Evolutionary conservation across 257 asterid species (phyloP).

Genomic region (Solanum habrochaites): DNA sequence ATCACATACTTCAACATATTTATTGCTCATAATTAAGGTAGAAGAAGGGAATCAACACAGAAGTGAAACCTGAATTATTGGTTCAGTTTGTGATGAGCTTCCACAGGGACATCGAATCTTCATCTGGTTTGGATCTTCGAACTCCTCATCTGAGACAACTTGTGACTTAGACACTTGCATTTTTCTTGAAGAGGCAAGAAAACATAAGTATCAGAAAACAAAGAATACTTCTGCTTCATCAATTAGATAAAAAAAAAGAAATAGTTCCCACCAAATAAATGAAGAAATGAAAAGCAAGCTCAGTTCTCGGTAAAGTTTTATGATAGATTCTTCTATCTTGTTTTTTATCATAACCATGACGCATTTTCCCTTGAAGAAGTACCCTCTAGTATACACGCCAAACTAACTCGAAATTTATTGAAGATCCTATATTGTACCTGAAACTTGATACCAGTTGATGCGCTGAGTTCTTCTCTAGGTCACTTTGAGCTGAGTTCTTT

Average conservation of each 20-base stretch:
- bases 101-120: constrained; percentile 87
- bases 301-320: neutral
- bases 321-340: neutral
- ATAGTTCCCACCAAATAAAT: neutral
- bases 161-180: constrained; percentile 61
- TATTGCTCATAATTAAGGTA: neutral
- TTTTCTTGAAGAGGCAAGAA: constrained; percentile 36
- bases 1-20: neutral
- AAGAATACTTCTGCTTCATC: neutral
- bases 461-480: neutral
- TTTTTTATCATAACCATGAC: neutral
- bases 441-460: neutral
- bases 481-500: neutral
- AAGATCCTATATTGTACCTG: neutral
- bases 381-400: neutral
- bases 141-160: constrained; percentile 66
- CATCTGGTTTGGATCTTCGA: constrained; percentile 40
- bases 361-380: neutral
- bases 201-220: neutral
- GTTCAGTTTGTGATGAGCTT: constrained; percentile 51
- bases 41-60: neutral
- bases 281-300: neutral
- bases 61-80: constrained; percentile 61
- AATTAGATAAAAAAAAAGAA: neutral
- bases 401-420: neutral